phyloP scores from a whole-genome alignment of 495 filamentous ascomycete genomes.

The Aspergillus heteromorphus region DNA sequence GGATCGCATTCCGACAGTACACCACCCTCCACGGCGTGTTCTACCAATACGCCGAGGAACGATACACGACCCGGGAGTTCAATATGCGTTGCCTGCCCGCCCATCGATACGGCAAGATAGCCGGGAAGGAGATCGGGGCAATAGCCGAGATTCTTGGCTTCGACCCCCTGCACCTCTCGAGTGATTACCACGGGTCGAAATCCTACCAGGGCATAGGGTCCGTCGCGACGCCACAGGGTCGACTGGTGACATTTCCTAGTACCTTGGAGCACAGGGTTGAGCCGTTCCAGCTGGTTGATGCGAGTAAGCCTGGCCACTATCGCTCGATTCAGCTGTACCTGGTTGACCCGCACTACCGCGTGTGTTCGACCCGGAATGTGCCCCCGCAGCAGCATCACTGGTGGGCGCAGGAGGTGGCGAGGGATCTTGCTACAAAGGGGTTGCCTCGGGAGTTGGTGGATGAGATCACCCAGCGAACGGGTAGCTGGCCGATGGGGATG shows the following conservation, averaged over 20 bases:
- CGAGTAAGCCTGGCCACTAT: constrained; percentile 2
- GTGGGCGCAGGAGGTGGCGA: constrained; percentile 5
- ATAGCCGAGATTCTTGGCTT: not conserved
- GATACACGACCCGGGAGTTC: not conserved
- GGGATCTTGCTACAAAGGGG: not conserved
- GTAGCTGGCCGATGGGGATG: not conserved
- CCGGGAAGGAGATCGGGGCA: not conserved
- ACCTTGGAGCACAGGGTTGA: not conserved
- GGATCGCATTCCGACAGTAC: constrained; percentile 5
- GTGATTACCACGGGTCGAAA: not conserved
- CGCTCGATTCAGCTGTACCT: constrained; percentile 1
- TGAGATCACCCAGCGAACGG: not conserved
- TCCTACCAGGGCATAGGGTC: not conserved
- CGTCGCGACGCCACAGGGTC: constrained; percentile 2
- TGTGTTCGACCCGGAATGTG: constrained; percentile 13
- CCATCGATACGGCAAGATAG: not conserved
- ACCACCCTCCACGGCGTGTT: not conserved
- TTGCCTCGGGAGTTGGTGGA: not conserved
- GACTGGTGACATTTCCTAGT: constrained; percentile 9
- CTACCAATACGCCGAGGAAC: not conserved
- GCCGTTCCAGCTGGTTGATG: constrained; percentile 1
- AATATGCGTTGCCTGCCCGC: not conserved
- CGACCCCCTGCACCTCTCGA: not conserved
- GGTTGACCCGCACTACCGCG: constrained; percentile 13
- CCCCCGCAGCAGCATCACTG: constrained; percentile 13